Base-by-base conservation (phyloP, 495 filamentous ascomycete genomes). In the Halenospora varia region DNA sequence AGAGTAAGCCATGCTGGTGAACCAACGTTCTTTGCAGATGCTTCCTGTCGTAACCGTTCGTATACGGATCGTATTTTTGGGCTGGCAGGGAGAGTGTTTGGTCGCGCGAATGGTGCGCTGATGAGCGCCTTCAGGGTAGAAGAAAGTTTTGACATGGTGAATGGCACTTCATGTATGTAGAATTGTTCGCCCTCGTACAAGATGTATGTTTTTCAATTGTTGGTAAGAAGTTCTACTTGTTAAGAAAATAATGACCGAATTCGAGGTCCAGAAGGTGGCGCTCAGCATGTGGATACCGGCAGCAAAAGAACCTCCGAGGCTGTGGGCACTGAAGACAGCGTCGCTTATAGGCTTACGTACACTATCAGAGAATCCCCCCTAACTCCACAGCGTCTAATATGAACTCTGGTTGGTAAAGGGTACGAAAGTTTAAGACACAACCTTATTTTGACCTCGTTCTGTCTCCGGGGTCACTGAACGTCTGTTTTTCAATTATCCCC, bases 71-170 rank as follows among this genome's bases (percentile, higher is more conserved):
- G 62, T 59, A 89, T 88, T 35, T 81, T 68, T 4, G 69, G 71
- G 17, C 85, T 79, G 1, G 88, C 87, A 1, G 85, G 83, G 4
- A 84, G 74, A 10, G 82, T 85, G 66, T 82, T 78, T 0, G 88
- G 85, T 2, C 80, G 77, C n/a, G 88, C 83, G 48, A 80, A 76
- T 10, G 84, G 75, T 22, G 84, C 73, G 67, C 85, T 86, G 70
- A 92, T 88, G 56, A 91, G 79, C 35, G 82, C 78, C 69, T 91
- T 91, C 51, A 92, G 74, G 51, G 77, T 67, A 0, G 75, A 71
- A 9, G 86, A 87, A 13, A 92, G 75, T 62, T 84, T 88, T 8
- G 87, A 85, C 86, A 89, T 89, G 35, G 18, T 39, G 3, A 20
- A 15, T 49, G 29, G 29, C 6, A 35, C 13, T 35, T 35, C 13